Conservation (phyloP, 768 basidiomycete species). For the Mrakia gelida region DNA sequence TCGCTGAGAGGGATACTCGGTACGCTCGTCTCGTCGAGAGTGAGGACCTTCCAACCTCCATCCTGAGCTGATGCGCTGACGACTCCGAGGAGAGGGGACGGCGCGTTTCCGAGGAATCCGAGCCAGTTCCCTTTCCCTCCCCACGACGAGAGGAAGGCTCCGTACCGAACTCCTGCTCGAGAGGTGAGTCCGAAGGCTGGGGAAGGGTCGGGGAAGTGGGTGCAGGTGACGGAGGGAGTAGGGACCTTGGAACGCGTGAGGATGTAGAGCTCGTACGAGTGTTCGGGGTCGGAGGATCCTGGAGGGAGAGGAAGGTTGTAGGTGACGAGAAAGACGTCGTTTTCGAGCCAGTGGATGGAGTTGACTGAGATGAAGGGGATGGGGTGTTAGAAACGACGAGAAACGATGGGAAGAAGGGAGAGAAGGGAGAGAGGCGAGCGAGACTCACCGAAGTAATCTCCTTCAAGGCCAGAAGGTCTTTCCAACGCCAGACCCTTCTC, state of each 20-base stretch:
- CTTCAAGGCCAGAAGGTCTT: slow-evolving; percentile 36
- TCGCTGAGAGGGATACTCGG: slow-evolving; percentile 41
- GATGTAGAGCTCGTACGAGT: slow-evolving; percentile 43
- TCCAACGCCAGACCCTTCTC: slow-evolving; percentile 42
- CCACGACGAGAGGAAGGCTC: slow-evolving; percentile 43
- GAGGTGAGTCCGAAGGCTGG: slow-evolving; percentile 43
- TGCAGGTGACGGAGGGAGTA: slow-evolving; percentile 35
- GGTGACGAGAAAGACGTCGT: slow-evolving; percentile 46
- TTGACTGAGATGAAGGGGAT: slow-evolving; percentile 9
- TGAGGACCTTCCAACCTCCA: slow-evolving; percentile 40
- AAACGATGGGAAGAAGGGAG: slow-evolving; percentile 28
- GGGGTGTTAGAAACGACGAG: background rate
- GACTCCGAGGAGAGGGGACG: slow-evolving; percentile 44
- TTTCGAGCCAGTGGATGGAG: slow-evolving; percentile 48
- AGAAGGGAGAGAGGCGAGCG: slow-evolving; percentile 13
- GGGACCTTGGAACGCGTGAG: slow-evolving; percentile 37
- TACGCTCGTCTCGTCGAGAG: slow-evolving; percentile 44
- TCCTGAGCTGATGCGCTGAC: slow-evolving; percentile 32
- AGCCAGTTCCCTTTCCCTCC: slow-evolving; percentile 44
- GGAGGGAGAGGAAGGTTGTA: slow-evolving; percentile 37
- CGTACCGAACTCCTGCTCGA: slow-evolving; percentile 36
- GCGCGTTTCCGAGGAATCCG: slow-evolving; percentile 40
- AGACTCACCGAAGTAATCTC: slow-evolving; percentile 3
- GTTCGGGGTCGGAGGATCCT: slow-evolving; percentile 36
- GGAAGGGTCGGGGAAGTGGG: slow-evolving; percentile 42